Evolutionary conservation across 2,329 filamentous ascomycete species (phyloP).

Genomic region (Cytospora leucostoma): DNA sequence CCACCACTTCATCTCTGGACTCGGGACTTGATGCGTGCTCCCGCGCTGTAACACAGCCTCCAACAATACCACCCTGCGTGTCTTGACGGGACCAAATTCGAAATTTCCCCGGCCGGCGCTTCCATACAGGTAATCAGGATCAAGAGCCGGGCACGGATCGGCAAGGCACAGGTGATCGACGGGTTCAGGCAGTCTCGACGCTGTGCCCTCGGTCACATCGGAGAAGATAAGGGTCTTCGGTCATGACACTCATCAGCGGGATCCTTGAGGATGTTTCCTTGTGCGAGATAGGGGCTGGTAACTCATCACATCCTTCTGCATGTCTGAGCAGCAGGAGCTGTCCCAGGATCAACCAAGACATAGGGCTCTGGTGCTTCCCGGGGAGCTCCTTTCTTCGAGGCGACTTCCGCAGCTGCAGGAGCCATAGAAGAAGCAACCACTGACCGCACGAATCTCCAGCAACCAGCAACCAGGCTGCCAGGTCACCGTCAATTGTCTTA

Average conservation of each 20-base stretch:
- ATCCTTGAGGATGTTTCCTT: neutral
- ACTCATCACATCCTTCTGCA: neutral
- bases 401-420: neutral
- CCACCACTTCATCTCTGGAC: conserved; percentile 24
- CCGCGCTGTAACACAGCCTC: conserved; percentile 15
- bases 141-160: conserved; percentile 14
- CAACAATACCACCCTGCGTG: conserved; percentile 7
- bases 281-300: neutral
- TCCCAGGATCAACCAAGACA: neutral
- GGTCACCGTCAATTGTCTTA: neutral
- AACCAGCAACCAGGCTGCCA: neutral
- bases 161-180: conserved; percentile 15
- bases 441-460: neutral
- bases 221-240: conserved; percentile 1
- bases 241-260: conserved; percentile 10
- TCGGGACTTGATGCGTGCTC: conserved; percentile 22
- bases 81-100: conserved; percentile 4
- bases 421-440: neutral
- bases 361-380: neutral
- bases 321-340: neutral
- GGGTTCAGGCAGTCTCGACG: conserved; percentile 14
- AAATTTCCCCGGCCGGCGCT: conserved; percentile 4
- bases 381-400: neutral
- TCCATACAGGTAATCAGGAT: conserved; percentile 12
- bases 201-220: conserved; percentile 10